Base-by-base conservation (phyloP, 352 stramenopile species). In the Globisporangium barbulae region DNA sequence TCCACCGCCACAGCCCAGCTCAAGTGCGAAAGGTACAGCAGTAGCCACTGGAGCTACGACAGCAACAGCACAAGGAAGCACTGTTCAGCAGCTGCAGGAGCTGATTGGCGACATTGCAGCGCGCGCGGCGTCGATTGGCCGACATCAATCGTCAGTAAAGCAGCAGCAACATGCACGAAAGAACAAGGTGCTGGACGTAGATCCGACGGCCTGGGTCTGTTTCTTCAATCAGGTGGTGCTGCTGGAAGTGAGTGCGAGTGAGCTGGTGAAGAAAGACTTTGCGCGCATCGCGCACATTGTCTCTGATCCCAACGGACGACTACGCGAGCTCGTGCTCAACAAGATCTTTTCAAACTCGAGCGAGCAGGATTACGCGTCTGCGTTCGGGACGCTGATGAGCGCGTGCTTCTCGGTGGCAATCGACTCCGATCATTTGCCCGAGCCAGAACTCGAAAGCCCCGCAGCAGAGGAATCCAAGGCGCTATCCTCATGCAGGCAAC, bases 311-410 rank as follows among this genome's bases (percentile, higher is more conserved):
- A 5, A 33, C 41, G 22, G 25, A 15, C n/a, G 35, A 21, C 35
- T 57, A 6, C 7, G 21, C 15, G 55, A 74, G 25, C 52, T 86
- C 12, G 53, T 71, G 31, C 45, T 86, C 39, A 66, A 78, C 31
- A 69, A 68, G 15, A 37, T 63, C 9, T 35, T 63, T 22, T 39
- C 22, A 2, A n/a, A 21, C 0, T 37, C 64, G 7, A 49, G 44
- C 1, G 31, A 61, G 8, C 15, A 41, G 0, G 37, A 59, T 3
- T 30, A 65, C 6, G 28, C 64, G 5, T 48, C 44, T 9, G 15
- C 28, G 12, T 84, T 82, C 37, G 54, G 71, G 8, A 47, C 57
- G 19, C 35, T 84, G 2, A 48, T 77, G 49, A 52, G 49, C 8
- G 64, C 55, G 33, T 82, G 65, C 45, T 82, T 86, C 45, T 57